Base-by-base conservation (phyloP, 2,329 filamentous ascomycete genomes). In the Penicillium sclerotiorum region DNA sequence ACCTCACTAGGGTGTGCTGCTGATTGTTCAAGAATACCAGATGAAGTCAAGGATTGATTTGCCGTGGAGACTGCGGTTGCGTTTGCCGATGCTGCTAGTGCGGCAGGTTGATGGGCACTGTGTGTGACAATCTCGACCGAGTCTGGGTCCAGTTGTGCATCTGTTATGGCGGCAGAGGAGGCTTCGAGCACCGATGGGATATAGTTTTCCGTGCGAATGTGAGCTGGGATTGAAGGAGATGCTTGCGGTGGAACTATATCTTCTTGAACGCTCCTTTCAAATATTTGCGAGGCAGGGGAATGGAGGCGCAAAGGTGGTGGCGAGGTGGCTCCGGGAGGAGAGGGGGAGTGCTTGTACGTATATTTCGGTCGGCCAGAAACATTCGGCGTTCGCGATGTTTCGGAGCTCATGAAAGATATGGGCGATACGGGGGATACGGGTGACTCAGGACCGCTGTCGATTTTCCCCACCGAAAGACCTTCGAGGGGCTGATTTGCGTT, bases 211-310 rank as follows among this genome's bases (percentile, higher is more conserved):
- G 90, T 96, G 62, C 92, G 85, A 62, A 97, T 95, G 66, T 97
- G 93, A 7, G 89, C 86, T 3, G 93, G 93, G 54, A 96, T 94
- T n/a, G 90, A 89, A 1, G 89, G 86, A 3, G 89, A 93, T 53
- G 81, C 85, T 52, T 90, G 87, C 33, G 81, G 76, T n/a, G 84
- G 73, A 3, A 81, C 64, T 23, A 82, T 77, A 63, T 83, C 83
- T 64, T 96, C 92, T 71, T 96, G 93, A 20, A 97, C 93, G 69
- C 92, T 90, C 64, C 93, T 88, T 76, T 97, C 93, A 67, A 97
- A 97, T 63, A 97, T 96, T 62, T 81, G 83, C 17, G 81, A 83
- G 0, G 90, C 89, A 12, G 92, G 90, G 17, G 90, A 95, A 45
- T 87, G 83, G 37, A 92, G 73, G 41, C 88, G 81, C 4, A 90